These are phyloP conservation scores for Dictyostelium firmibasis DNA, from an alignment of 78 protist species.

Conservation along the genomic window DNA sequence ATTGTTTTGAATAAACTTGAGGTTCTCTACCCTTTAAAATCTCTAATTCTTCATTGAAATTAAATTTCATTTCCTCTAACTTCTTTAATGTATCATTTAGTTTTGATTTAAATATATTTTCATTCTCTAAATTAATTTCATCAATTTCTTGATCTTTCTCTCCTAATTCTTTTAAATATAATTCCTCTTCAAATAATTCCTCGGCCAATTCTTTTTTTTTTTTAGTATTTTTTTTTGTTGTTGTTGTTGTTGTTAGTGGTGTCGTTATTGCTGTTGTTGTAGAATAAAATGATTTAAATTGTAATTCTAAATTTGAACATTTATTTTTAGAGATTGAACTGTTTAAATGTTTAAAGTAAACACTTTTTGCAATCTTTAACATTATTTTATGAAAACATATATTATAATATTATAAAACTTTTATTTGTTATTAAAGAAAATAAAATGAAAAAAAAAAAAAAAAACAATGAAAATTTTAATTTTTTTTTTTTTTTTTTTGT, in stretches of 20 bases:
- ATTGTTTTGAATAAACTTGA: not conserved
- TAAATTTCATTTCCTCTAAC: not conserved
- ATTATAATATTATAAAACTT: not conserved
- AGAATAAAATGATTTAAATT: not conserved
- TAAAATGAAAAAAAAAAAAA: not conserved
- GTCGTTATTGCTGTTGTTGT: not conserved
- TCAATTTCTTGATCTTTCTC: not conserved
- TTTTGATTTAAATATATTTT: too few relatives aligned
- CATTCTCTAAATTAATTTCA: not conserved
- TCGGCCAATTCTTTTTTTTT: too few relatives aligned
- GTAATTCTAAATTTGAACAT: too few relatives aligned
- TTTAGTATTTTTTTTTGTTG: not conserved
- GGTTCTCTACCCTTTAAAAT: not conserved
- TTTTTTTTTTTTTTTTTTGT: too few relatives aligned
- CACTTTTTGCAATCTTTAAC: not conserved
- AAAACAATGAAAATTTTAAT: not conserved
- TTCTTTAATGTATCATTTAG: too few relatives aligned
- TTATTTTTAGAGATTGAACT: not conserved
- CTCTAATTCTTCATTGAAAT: not conserved
- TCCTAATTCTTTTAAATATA: not conserved
- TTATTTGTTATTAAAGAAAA: not conserved
- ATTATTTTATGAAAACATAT: too few relatives aligned
- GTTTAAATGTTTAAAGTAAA: not conserved
- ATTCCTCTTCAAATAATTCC: not conserved
- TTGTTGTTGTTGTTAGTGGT: not conserved